Evolutionary conservation across 345 rosid species (phyloP).

Genomic region (Acer yangbiense): DNA sequence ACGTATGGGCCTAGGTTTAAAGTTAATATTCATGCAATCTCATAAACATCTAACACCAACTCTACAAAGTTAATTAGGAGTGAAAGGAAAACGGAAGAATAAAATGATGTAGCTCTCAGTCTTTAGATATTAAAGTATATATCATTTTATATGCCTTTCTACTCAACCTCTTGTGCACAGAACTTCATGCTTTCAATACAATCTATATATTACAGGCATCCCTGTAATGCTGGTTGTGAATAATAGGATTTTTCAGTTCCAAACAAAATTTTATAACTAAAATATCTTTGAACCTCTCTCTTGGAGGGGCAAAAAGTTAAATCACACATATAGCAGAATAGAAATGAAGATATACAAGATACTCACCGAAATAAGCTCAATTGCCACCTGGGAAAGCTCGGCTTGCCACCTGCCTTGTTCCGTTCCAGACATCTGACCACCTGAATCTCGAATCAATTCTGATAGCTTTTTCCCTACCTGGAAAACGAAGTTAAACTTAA

Average conservation of each 20-base stretch:
- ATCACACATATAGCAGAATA: not conserved
- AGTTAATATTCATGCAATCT: not conserved
- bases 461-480: constrained; percentile 98
- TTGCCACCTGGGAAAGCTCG: constrained; percentile 92
- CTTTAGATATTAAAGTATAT: not conserved
- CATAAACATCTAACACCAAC: not conserved
- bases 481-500: constrained; percentile 23
- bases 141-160: not conserved
- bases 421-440: constrained; percentile 74
- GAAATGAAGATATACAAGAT: constrained; percentile 13
- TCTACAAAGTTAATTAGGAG: not conserved
- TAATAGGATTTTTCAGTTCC: not conserved
- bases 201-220: not conserved
- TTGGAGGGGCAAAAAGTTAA: not conserved
- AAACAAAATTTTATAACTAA: not conserved
- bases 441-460: constrained; percentile 90
- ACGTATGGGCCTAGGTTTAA: not conserved
- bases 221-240: not conserved
- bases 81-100: not conserved
- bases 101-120: not conserved
- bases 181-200: not conserved
- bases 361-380: constrained; percentile 90
- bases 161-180: not conserved
- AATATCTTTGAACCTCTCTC: not conserved
- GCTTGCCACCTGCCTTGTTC: constrained; percentile 96